Evolutionary conservation across 1,284 basidiomycete genomes (phyloP).

Genomic region (Sphaerobolus stellatus): DNA sequence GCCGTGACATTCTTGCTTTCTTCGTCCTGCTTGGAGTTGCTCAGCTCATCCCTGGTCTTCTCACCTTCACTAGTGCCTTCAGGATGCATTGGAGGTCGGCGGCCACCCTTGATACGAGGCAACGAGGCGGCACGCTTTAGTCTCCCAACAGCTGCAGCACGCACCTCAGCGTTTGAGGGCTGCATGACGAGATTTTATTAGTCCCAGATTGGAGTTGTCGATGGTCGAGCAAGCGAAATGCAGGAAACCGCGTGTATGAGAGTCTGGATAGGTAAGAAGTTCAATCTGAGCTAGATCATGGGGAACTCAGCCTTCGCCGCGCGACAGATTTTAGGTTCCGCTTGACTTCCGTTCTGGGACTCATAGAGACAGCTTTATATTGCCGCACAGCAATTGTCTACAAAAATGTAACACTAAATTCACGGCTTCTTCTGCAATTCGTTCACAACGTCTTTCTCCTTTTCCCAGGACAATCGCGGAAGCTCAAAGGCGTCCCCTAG

Average conservation of each 20-base stretch:
- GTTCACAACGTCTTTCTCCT: conserved; percentile 22
- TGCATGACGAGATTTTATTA: conserved; percentile 9
- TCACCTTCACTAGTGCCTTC: conserved; percentile 77
- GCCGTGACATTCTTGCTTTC: conserved; percentile 22
- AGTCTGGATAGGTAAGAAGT: neutral
- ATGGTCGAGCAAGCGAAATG: conserved; percentile 1
- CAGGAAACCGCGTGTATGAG: conserved; percentile 5
- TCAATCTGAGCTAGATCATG: neutral
- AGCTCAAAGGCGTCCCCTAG: conserved; percentile 59
- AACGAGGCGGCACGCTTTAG: conserved; percentile 87
- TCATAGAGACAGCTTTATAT: neutral
- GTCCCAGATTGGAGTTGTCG: conserved; percentile 1
- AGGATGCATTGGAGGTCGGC: conserved; percentile 78
- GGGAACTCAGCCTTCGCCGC: neutral
- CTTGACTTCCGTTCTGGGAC: neutral
- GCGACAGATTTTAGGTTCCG: too few relatives aligned
- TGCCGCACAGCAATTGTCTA: neutral
- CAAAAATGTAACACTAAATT: neutral
- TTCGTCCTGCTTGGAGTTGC: conserved; percentile 23
- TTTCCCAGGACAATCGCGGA: conserved; percentile 53
- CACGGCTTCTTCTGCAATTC: conserved; percentile 40
- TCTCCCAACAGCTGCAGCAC: conserved; percentile 83
- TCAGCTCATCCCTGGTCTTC: conserved; percentile 33
- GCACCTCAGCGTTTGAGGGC: conserved; percentile 57
- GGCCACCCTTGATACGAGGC: conserved; percentile 83